Evolutionary conservation across 1,284 basidiomycete species (phyloP), one percentile per base, ranked within the genome.

Genomic region (Singerocomus inundabilis): DNA sequence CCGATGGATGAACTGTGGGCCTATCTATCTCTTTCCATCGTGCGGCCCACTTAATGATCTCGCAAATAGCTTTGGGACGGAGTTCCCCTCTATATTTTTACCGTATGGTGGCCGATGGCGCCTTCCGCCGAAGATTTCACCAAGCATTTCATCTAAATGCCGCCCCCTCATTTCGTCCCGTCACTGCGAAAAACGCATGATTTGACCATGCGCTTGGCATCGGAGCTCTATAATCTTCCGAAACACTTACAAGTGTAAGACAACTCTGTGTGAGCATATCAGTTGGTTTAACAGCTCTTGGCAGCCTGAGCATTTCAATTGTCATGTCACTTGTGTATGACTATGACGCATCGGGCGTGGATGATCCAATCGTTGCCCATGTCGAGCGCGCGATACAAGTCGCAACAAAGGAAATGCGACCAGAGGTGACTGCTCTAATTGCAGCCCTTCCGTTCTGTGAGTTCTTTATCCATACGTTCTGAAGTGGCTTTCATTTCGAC

Each of bases 31-130:
- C 16, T 33, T 12, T 24, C 21, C 8, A 15, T 32, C 32, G 1
- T 32, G 13, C 32, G 4, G 3, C 8, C 12, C 16, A 21, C 16
- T 41, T 21, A 35, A 7, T 48, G 18, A 46, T 4, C 25, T 28
- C 11, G 18, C 21, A 15, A 32, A 40, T 13, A 66, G 61, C 28
- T 43, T 60, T 18, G 59, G 57, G 11, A 37, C 32, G 5, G 59
- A 53, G 7, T 64, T 64, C 41, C 40, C 51, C 3, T 62, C 61
- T 7, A 41, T 60, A 41, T 55, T 55, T 24, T 16, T 62, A 11
- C 61, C 53, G 4, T 62, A 66, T 40, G 52, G 59, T n/a, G 57
- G 62, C 42, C 49, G 47, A 6, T 66, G 63, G 60, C 59, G 61
- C 1, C 59, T 63, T 34, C 48, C 58, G 64, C 12, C 49, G 62